These are phyloP conservation scores for Magnolia changhungtana DNA, from an alignment of 164 flowering plant genomes.

Conservation along the genomic window DNA sequence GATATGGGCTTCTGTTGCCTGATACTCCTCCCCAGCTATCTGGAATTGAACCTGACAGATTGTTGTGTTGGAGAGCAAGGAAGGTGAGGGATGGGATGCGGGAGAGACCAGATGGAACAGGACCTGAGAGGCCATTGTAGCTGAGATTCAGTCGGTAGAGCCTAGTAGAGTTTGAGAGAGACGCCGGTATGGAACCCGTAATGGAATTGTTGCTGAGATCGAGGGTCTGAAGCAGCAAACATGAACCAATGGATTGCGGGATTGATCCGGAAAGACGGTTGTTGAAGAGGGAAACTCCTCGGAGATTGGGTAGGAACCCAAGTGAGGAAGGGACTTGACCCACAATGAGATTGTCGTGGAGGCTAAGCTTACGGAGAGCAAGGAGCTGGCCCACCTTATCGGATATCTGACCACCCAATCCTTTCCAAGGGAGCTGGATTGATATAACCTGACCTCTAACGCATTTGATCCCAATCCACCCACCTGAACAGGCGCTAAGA, in stretches of 20 bases:
- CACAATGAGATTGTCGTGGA: slow-evolving; percentile 65
- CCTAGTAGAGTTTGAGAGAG: slow-evolving; percentile 55
- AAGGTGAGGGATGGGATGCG: slow-evolving; percentile 52
- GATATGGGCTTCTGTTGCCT: background rate
- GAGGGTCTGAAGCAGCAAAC: slow-evolving; percentile 57
- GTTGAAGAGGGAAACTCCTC: slow-evolving; percentile 84
- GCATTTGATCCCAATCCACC: slow-evolving; percentile 90
- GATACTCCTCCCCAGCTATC: slow-evolving; percentile 3
- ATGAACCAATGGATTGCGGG: slow-evolving; percentile 64
- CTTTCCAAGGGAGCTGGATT: slow-evolving; percentile 88
- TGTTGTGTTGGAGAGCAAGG: slow-evolving; percentile 71
- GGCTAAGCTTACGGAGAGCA: slow-evolving; percentile 69
- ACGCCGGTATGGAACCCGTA: slow-evolving; percentile 56
- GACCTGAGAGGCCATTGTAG: slow-evolving; percentile 62
- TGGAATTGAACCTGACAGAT: slow-evolving; percentile 73
- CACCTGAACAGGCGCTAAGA: slow-evolving; percentile 68
- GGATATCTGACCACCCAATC: slow-evolving; percentile 67
- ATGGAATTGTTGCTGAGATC: slow-evolving; percentile 78
- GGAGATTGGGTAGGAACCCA: slow-evolving; percentile 63
- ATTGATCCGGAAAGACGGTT: slow-evolving; percentile 77
- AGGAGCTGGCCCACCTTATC: slow-evolving; percentile 69
- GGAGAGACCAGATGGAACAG: slow-evolving; percentile 52
- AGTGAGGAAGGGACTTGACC: slow-evolving; percentile 70
- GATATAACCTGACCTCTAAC: slow-evolving; percentile 69
- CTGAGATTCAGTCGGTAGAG: slow-evolving; percentile 73